Evolutionary conservation across 371 early-diverging fungal genomes (phyloP).

Genomic region (Blastocladiella emersonii): DNA sequence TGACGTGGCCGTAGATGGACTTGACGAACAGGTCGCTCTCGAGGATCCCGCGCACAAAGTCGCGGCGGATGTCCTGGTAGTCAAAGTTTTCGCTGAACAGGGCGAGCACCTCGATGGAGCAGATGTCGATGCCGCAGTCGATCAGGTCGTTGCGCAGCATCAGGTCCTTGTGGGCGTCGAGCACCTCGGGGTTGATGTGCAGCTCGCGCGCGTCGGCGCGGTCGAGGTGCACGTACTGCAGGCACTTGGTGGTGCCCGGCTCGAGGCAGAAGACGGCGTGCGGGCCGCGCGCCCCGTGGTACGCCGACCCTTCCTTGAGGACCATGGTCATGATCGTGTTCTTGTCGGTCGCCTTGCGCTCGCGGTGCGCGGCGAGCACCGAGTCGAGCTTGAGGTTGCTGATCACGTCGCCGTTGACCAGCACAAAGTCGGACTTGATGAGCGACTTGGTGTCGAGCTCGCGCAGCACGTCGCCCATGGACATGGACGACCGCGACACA

Average conservation of each 20-base stretch:
- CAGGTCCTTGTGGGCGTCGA: conserved; percentile 44
- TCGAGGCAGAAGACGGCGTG: conserved; percentile 75
- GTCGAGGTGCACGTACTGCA: conserved; percentile 63
- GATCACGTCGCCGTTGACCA: conserved; percentile 79
- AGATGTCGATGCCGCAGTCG: conserved; percentile 87
- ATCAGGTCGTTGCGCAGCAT: conserved; percentile 75
- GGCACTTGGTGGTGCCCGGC: conserved; percentile 51
- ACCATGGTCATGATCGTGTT: conserved; percentile 92
- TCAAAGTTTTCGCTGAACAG: conserved; percentile 94
- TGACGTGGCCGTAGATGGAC: conserved; percentile 69
- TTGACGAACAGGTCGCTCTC: conserved; percentile 78
- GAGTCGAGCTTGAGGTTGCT: conserved; percentile 70
- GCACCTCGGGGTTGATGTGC: conserved; percentile 18
- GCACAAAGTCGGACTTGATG: conserved; percentile 75
- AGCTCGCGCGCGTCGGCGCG: conserved; percentile 33
- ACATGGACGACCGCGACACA: conserved; percentile 56
- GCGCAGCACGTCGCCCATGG: conserved; percentile 88
- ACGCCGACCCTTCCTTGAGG: conserved; percentile 43
- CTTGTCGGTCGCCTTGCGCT: conserved; percentile 48
- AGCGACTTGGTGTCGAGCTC: conserved; percentile 72
- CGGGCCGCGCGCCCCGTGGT: conserved; percentile 33
- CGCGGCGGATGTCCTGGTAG: conserved; percentile 75
- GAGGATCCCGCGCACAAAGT: conserved; percentile 84
- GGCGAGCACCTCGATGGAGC: conserved; percentile 84
- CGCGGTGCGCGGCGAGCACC: conserved; percentile 59